Base-by-base conservation (phyloP, 2,329 filamentous ascomycete species). In the Fusarium lateritium region DNA sequence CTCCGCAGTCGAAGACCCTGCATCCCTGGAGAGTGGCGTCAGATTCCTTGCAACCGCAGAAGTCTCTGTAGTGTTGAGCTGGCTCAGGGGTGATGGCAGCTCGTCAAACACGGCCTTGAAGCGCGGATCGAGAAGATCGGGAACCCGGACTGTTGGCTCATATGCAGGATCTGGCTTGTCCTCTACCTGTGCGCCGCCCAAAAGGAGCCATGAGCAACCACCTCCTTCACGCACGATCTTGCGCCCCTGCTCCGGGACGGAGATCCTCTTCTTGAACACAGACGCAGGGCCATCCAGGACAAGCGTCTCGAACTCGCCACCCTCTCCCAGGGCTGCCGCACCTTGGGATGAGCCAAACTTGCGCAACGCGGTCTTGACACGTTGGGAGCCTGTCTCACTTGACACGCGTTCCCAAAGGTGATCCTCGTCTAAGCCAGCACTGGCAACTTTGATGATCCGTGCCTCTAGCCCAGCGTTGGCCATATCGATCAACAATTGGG, bases 271-370 rank as follows among this genome's bases (percentile, higher is more conserved):
- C 80, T 87, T 91, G 85, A 96, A 98, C 62, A 98, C 78, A 50
- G 82, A 81, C 1, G 76, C 73, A 10, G 95, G 95, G 13, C 95
- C 96, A 79, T 94, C 89, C 36, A 98, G 76, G 44, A 96, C 94
- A 53, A 98, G 82, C 31, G 94, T 98, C 85, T 98, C 96, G 79
- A 97, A 98, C 82, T 98, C 96, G 5, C 96, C 96, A 7, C 96
- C 96, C 78, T 98, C 96, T 2, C 96, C 96, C 19, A 98, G 81
- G 11, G 94, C 66, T 44, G 73, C 88, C 10, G 92, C 92, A 1
- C 92, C 94, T 63, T 87, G 83, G 74, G 81, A 82, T 65, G 85
- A 81, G 44, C 92, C 91, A 80, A 97, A 97, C 66, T 88, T 86
- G 50, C 83, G 81, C 76, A 93, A 84, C 2, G 89, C 84, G 40